Base-by-base conservation (phyloP, 1,139 yeast species). In the Meyerozyma athensensis region DNA sequence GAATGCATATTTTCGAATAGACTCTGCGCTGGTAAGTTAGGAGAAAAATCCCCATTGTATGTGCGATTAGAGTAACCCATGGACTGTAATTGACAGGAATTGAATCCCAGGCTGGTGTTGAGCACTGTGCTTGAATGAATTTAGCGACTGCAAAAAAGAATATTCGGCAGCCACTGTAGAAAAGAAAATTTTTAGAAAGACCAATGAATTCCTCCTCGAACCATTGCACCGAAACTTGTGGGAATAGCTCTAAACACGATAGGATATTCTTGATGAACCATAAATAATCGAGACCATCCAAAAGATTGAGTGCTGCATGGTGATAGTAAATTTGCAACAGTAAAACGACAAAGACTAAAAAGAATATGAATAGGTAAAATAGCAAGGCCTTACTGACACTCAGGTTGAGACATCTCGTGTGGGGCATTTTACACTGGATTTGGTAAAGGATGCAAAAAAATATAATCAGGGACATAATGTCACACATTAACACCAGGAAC, bases 141-240 rank as follows among this genome's bases (percentile, higher is more conserved):
- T 45, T 47, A 3, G 39, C 50, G 26, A 22, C 28, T 4, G 28
- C 36, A 5, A 41, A 22, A n/a, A 39, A 37, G 2, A 20, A 19
- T 23, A 39, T 19, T 1, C 12, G 45, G 38, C 7, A 38, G 17
- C 46, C 46, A 43, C 28, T 47, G 47, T 16, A 39, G 24, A 8
- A 18, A 10, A 46, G 19, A 43, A 50, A 53, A 26, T 38, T 33
- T 5, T 33, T 42, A 30, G 41, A 47, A 16, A 43, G 35, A 0
- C 63, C 63, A 16, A 41, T 36, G 13, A 46, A 48, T 17, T 44
- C 42, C 30, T 43, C 42, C 18, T 46, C 49, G 19, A 55, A 49
- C 58, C 58, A 59, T 37, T 61, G 61, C 49, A 61, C 49, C 28
- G 51, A 42, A 5, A 59, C 35, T 36, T 65, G 69, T 1, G 73